Evolutionary conservation across 306 rosid genomes (phyloP), one percentile per base, ranked within the genome.

Genomic region (Lotus japonicus): DNA sequence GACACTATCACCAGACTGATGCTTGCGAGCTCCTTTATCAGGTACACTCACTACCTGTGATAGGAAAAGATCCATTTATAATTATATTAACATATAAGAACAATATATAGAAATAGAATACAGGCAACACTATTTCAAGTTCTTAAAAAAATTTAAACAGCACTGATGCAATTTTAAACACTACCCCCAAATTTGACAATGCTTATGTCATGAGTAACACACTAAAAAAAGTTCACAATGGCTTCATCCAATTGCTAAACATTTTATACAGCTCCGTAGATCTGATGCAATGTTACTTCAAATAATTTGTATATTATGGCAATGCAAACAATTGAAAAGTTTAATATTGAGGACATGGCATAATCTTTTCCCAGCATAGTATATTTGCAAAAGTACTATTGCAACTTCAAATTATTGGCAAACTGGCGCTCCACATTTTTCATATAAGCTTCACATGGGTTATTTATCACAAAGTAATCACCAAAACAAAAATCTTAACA

Each of bases 1-100:
- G 62, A 88, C 56, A 56, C 54, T 78, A 70, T 88, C 91, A 43
- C 83, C 80, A 17, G 68, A 80, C 23, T 80, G 84, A 84, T 82
- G 85, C 76, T 63, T 84, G 75, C 77, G 74, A 66, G 89, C 71
- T 73, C 89, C 91, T 84, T 78, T 86, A 74, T 84, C 89, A 33
- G 89, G 84, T 82, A 88, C 80, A 64, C 75, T 84, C 45, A 88
- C 90, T 50, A 83, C 83, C 95, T 88, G 82, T 66, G 15, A 69
- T 53, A 61, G 55, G 61, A 67, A 46, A 45, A 12, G 51, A 53
- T 35, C 18, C 46, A 15, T 41, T 77, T 18, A 70, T 55, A 52
- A 44, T 58, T 31, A 31, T 31, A 39, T 39, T 9, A 31, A 35
- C 19, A 46, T 12, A 65, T 31, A 58, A 31, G n/a, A 46, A 43